These are phyloP conservation scores for Tieghemostelium lacteum DNA, from an alignment of 78 protist genomes.

Conservation along the genomic window DNA sequence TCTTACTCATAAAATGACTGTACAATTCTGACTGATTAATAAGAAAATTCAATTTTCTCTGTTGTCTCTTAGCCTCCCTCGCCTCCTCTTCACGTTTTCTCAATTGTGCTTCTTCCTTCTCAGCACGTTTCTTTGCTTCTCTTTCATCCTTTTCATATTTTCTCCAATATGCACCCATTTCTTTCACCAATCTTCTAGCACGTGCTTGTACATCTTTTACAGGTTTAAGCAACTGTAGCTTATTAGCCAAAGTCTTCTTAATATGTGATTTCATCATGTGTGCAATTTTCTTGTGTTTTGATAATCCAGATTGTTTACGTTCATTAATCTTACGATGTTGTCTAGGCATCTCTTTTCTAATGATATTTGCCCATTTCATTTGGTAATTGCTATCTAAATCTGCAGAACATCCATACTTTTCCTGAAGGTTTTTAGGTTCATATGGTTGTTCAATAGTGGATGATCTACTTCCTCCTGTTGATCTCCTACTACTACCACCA, in stretches of 20 bases:
- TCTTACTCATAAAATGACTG: slow-evolving; percentile 92
- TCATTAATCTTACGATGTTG: background rate
- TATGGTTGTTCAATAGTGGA: background rate
- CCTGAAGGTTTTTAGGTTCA: slow-evolving; percentile 8
- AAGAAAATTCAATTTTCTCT: slow-evolving; percentile 91
- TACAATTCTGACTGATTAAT: slow-evolving; percentile 96
- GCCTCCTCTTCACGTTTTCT: slow-evolving; percentile 82
- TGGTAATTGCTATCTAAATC: slow-evolving; percentile 14
- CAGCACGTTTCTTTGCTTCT: slow-evolving; percentile 82
- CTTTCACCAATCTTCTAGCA: slow-evolving; percentile 60
- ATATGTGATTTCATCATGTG: slow-evolving; percentile 35
- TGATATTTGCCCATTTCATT: slow-evolving; percentile 7
- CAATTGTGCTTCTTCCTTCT: slow-evolving; percentile 74
- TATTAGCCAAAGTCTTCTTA: background rate
- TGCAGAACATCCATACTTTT: slow-evolving; percentile 25
- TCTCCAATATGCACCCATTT: slow-evolving; percentile 82
- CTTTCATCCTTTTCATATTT: slow-evolving; percentile 76
- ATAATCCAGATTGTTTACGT: slow-evolving; percentile 11
- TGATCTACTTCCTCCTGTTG: background rate
- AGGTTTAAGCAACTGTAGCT: background rate
- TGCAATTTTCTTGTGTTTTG: slow-evolving; percentile 11
- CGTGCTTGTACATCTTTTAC: slow-evolving; percentile 48
- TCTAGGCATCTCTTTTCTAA: slow-evolving; percentile 31
- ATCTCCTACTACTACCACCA: background rate
- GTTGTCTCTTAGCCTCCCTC: slow-evolving; percentile 93